These are phyloP conservation scores for Chalciporus piperatus DNA, from an alignment of 768 basidiomycete genomes.

Conservation along the genomic window DNA sequence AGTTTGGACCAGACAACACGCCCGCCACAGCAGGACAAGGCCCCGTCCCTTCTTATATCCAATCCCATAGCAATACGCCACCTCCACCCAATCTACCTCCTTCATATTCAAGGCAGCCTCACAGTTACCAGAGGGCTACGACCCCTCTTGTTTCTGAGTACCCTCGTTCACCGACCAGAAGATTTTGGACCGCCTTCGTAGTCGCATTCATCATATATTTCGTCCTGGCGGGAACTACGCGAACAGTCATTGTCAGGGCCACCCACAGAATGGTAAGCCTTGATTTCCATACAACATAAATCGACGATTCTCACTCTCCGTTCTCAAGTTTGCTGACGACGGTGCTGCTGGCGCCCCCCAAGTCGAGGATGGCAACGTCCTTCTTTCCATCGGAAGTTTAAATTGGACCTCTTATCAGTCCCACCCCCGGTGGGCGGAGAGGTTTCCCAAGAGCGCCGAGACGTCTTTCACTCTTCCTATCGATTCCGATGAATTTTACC, in stretches of 20 bases:
- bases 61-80: background rate
- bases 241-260: constrained; percentile 2
- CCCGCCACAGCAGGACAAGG: background rate
- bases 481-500: constrained; percentile 28
- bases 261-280: background rate
- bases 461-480: constrained; percentile 31
- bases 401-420: constrained; percentile 16
- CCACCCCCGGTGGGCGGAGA: constrained; percentile 17
- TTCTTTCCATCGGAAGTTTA: constrained; percentile 6
- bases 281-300: too few species aligned
- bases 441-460: constrained; percentile 15
- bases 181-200: constrained; percentile 17
- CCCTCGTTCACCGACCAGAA: constrained; percentile 1
- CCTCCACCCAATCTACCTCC: constrained; percentile 1
- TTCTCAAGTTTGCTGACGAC: background rate
- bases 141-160: background rate
- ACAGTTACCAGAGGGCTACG: background rate
- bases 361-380: constrained; percentile 15
- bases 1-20: constrained; percentile 6
- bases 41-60: constrained; percentile 5
- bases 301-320: background rate
- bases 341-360: constrained; percentile 4
- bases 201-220: constrained; percentile 13
- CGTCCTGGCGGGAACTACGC: background rate
- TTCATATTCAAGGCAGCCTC: constrained; percentile 7